Conservation (phyloP, 768 basidiomycete species). For the Vishniacozyma victoriae region DNA sequence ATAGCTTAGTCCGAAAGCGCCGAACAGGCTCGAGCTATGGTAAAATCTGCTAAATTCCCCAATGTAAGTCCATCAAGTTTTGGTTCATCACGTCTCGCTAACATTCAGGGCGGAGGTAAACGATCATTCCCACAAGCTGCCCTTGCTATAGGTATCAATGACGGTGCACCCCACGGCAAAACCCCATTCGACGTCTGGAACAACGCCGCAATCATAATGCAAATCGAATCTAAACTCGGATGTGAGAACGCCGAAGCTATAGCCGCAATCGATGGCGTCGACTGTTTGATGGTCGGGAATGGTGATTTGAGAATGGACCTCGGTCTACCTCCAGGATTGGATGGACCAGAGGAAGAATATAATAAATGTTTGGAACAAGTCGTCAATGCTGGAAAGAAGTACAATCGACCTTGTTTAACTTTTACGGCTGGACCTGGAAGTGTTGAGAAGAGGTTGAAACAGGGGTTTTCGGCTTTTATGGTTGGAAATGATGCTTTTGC, state of each 20-base stretch:
- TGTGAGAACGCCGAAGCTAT: slow-evolving; percentile 16
- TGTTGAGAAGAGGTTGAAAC: too few relatives aligned
- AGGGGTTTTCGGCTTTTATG: too few relatives aligned
- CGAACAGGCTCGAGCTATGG: slow-evolving; percentile 2
- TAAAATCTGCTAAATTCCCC: slow-evolving; percentile 2
- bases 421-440: too few relatives aligned
- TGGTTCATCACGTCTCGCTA: too few relatives aligned
- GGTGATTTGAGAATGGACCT: too few relatives aligned
- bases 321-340: background rate
- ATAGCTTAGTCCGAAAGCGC: slow-evolving; percentile 1
- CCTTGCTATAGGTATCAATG: slow-evolving; percentile 13
- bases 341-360: slow-evolving; percentile 1
- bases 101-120: slow-evolving; percentile 1
- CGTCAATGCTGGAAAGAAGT: background rate
- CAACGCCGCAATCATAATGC: slow-evolving; percentile 15
- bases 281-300: background rate
- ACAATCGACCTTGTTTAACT: background rate
- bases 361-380: background rate
- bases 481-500: too few relatives aligned
- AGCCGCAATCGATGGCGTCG: slow-evolving; percentile 7
- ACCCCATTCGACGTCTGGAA: slow-evolving; percentile 10
- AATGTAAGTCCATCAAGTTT: background rate
- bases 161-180: slow-evolving; percentile 7
- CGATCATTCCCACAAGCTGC: slow-evolving; percentile 16
- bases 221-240: slow-evolving; percentile 15